These are phyloP conservation scores for Chenopodium suecicum DNA, from an alignment of 148 eudicot genomes.

Conservation along the genomic window DNA sequence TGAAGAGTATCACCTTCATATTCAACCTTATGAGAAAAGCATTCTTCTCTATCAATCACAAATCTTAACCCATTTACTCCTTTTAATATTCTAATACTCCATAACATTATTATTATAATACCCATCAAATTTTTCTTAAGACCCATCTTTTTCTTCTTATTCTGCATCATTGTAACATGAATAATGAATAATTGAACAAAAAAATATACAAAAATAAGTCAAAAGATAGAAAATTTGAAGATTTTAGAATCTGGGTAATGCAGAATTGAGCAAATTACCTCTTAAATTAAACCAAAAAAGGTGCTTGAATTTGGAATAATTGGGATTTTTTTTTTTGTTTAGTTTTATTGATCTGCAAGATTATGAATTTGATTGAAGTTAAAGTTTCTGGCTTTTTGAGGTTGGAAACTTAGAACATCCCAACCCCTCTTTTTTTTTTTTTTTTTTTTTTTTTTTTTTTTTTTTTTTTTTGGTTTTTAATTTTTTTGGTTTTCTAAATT, in stretches of 20 bases:
- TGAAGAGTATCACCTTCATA: constrained; percentile 66
- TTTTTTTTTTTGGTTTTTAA: background rate
- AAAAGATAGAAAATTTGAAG: background rate
- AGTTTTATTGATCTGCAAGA: background rate
- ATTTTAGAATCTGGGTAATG: background rate
- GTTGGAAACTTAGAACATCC: background rate
- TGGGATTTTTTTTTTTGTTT: background rate
- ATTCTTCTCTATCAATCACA: constrained; percentile 80
- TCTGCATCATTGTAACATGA: background rate
- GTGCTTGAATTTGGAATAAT: background rate
- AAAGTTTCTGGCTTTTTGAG: background rate
- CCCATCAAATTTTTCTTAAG: constrained; percentile 8
- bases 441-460: background rate
- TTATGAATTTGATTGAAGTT: background rate
- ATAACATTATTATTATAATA: constrained; percentile 21
- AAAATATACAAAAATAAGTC: background rate
- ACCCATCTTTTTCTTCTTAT: constrained; percentile 14
- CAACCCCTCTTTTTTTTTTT: background rate
- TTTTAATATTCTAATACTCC: constrained; percentile 26
- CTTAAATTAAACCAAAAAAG: background rate
- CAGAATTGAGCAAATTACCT: background rate
- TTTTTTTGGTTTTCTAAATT: background rate
- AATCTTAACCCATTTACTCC: constrained; percentile 54
- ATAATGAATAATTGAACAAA: background rate
- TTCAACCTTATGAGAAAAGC: constrained; percentile 55